These are phyloP conservation scores for Anastatica hierochuntica DNA, from an alignment of 345 rosid genomes.

Conservation along the genomic window DNA sequence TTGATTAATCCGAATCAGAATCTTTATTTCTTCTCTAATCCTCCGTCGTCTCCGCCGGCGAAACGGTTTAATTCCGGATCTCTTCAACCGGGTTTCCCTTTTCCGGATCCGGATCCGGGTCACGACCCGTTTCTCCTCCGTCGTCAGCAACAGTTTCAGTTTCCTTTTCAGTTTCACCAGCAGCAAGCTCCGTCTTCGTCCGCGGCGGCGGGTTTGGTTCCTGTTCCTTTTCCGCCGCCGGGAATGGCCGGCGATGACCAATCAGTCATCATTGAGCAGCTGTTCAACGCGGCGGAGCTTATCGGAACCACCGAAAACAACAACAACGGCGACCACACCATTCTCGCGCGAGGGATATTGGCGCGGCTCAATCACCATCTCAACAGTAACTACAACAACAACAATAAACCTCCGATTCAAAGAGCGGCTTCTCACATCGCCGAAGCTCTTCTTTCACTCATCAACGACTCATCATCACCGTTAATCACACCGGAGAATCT, in stretches of 20 bases:
- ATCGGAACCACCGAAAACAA: slow-evolving; percentile 45
- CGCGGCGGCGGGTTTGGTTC: too few species aligned
- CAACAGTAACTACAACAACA: slow-evolving; percentile 51
- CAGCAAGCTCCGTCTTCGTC: slow-evolving; percentile 10
- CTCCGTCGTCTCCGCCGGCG: slow-evolving; percentile 37
- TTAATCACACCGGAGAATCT: slow-evolving; percentile 37
- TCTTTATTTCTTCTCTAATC: slow-evolving; percentile 8
- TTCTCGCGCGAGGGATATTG: slow-evolving; percentile 99
- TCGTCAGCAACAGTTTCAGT: slow-evolving; percentile 33
- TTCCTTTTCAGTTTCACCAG: slow-evolving; percentile 27
- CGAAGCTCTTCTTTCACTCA: slow-evolving; percentile 61
- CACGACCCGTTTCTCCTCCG: slow-evolving; percentile 31
- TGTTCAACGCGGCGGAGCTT: slow-evolving; percentile 82
- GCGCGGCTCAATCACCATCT: slow-evolving; percentile 99
- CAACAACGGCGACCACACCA: slow-evolving; percentile 38
- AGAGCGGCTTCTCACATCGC: slow-evolving; percentile 75
- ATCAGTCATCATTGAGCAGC: slow-evolving; percentile 58
- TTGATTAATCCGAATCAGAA: slow-evolving; percentile 1
- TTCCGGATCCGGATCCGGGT: slow-evolving; percentile 34
- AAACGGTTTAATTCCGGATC: slow-evolving; percentile 37
- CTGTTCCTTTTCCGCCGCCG: background rate
- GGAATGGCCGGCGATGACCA: slow-evolving; percentile 54
- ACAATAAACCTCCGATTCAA: slow-evolving; percentile 44
- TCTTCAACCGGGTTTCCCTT: slow-evolving; percentile 22
- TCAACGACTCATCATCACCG: slow-evolving; percentile 25